Conservation (phyloP, 2,329 filamentous ascomycete species). For the Exserohilum rostratum region DNA sequence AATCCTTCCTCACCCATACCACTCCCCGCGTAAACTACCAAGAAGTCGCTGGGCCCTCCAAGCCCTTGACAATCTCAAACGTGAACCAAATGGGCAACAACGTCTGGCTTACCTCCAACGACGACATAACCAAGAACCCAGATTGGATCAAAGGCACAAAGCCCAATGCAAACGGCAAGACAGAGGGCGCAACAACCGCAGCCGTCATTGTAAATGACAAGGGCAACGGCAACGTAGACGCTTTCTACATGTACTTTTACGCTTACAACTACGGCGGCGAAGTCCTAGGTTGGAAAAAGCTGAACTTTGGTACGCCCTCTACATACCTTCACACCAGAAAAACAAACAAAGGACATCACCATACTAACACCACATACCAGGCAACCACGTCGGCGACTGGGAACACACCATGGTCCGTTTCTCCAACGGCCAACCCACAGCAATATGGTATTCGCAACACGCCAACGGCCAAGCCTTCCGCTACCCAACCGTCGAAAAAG, state of each 20-base stretch:
- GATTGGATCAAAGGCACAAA: constrained; percentile 58
- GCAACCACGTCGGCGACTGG: constrained; percentile 70
- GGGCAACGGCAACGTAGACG: constrained; percentile 60
- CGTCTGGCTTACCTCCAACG: constrained; percentile 55
- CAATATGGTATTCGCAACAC: constrained; percentile 70
- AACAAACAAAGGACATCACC: no score
- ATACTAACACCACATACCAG: constrained; percentile 22
- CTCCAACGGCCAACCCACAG: constrained; percentile 58
- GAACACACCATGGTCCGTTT: constrained; percentile 73
- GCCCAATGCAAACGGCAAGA: constrained; percentile 59
- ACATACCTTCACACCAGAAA: no score
- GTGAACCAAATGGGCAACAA: constrained; percentile 51
- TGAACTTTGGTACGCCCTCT: constrained; percentile 52
- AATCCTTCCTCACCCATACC: constrained; percentile 50
- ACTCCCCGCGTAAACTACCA: constrained; percentile 48
- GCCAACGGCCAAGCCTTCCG: constrained; percentile 67
- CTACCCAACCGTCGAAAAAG: constrained; percentile 58
- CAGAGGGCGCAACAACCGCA: constrained; percentile 56
- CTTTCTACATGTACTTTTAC: constrained; percentile 69
- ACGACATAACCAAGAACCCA: constrained; percentile 51
- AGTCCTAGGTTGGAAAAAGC: constrained; percentile 47
- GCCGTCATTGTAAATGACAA: constrained; percentile 65
- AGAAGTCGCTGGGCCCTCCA: constrained; percentile 39
- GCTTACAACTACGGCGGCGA: constrained; percentile 62
- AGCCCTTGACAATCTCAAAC: constrained; percentile 51